Evolutionary conservation across 352 stramenopile species (phyloP), one percentile per base, ranked within the genome.

Genomic region (Pythium plurisporium): DNA sequence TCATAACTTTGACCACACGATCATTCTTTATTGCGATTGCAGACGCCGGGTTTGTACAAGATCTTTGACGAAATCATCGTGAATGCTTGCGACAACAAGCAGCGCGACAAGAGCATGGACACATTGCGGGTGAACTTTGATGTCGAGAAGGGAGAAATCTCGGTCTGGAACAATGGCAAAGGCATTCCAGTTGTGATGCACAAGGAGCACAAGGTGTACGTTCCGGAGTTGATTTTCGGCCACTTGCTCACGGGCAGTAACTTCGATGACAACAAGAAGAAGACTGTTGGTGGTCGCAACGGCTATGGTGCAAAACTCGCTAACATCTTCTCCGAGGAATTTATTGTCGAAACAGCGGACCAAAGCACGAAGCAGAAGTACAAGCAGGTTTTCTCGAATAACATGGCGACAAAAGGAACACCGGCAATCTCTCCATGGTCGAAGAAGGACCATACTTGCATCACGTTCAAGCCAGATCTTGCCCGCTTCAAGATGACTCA

Each of bases 11-110:
- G 19, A 17, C 6, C 22, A 15, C 5, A 27, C 41, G 17, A 8
- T 8, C 11, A 10, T 50, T 36, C 5, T 41, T 12, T 48, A 15
- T 48, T 5, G 30, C 10, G 8, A 44, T 26, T 44, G 17, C 66
- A 94, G 81, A 78, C 97, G 17, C 96, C 97, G 23, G 96, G 94
- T 31, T 69, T 99, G 25, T 96, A 98, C 68, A 99, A 99, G 82
- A 98, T 99, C 62, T 99, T 99, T 69, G 97, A 99, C 69, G 97
- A 99, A 67, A 99, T 99, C 52, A 96, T 99, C 15, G 96, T 99
- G 42, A 99, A 99, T 75, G 98, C 98, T 1, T 98, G 96, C 20
- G 98, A 99, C 67, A 99, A 99, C 86, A 99, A 99, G 76, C 98
- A 99, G 74, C 90, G 98, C 26, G 97, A 99, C 86, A 85, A 92